Evolutionary conservation across 2,329 filamentous ascomycete genomes (phyloP).

Genomic region (Talaromyces sp.): DNA sequence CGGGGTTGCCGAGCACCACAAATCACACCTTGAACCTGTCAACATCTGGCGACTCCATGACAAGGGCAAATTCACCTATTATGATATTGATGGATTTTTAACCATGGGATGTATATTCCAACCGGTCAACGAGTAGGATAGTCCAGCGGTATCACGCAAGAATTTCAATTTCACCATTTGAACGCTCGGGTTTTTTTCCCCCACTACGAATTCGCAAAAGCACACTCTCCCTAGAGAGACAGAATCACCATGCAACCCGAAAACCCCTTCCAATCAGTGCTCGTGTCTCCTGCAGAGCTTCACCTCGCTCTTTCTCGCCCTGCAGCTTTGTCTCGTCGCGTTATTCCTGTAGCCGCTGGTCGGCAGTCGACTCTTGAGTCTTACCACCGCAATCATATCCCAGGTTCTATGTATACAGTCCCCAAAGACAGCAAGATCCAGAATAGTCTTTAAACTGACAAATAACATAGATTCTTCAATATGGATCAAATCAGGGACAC

Average conservation of each 20-base stretch:
- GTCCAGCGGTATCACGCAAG: neutral
- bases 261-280: neutral
- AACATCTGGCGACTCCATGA: neutral
- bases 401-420: constrained; percentile 17
- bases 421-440: neutral
- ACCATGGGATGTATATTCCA: neutral
- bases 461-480: constrained; percentile 22
- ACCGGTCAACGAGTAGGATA: neutral
- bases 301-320: neutral
- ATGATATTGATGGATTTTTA: neutral
- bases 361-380: constrained; percentile 11
- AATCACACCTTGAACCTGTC: neutral
- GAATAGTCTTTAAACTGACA: neutral
- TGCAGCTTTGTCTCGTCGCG: constrained; percentile 11
- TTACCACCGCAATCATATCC: constrained; percentile 17
- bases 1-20: neutral
- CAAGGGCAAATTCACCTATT: neutral
- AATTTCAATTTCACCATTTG: neutral
- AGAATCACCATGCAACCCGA: neutral
- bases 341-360: constrained; percentile 21
- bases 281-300: constrained; percentile 3
- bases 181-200: no score
- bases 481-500: constrained; percentile 21
- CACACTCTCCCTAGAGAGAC: neutral
- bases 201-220: neutral